Evolutionary conservation across 495 filamentous ascomycete species (phyloP).

Genomic region (Elasticomyces elasticus): DNA sequence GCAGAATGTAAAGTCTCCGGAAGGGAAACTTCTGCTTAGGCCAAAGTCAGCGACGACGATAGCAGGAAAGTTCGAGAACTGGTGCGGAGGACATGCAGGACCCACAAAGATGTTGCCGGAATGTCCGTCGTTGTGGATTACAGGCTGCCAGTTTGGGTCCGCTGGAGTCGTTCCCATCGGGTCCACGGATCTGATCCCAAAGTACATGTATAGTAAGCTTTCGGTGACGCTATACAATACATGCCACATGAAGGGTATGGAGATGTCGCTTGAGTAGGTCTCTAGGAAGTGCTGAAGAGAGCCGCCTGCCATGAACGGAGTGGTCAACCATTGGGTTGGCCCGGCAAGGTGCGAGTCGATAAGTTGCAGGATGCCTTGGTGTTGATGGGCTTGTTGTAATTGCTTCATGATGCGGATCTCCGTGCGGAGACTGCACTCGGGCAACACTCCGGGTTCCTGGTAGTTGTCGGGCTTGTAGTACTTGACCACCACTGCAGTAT

Average conservation of each 20-base stretch:
- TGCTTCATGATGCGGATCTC: background rate
- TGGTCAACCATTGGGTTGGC: background rate
- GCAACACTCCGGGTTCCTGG: background rate
- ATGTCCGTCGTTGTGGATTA: background rate
- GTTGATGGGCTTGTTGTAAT: background rate
- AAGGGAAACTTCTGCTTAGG: too few relatives aligned
- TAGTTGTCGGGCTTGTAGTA: background rate
- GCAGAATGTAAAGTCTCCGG: too few relatives aligned
- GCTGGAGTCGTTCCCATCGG: background rate
- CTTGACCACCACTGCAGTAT: conserved; percentile 1
- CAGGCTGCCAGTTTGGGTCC: background rate
- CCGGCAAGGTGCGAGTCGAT: background rate
- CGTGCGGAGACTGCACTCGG: background rate
- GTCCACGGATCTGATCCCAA: background rate
- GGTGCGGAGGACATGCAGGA: background rate
- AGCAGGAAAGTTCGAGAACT: background rate
- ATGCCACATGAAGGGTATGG: background rate
- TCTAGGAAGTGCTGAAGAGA: background rate
- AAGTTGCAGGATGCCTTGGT: background rate
- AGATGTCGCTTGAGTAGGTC: background rate
- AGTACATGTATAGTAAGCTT: background rate
- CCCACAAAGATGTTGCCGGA: background rate
- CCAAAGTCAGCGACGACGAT: background rate
- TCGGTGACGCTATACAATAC: background rate
- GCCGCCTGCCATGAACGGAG: background rate